A percentile compares a stretch with the other conserved stretches of the same genome.
These are phyloP conservation scores for Aspergillus jensenii DNA, from an alignment of 2,329 filamentous ascomycete genomes.

Conservation along the genomic window DNA sequence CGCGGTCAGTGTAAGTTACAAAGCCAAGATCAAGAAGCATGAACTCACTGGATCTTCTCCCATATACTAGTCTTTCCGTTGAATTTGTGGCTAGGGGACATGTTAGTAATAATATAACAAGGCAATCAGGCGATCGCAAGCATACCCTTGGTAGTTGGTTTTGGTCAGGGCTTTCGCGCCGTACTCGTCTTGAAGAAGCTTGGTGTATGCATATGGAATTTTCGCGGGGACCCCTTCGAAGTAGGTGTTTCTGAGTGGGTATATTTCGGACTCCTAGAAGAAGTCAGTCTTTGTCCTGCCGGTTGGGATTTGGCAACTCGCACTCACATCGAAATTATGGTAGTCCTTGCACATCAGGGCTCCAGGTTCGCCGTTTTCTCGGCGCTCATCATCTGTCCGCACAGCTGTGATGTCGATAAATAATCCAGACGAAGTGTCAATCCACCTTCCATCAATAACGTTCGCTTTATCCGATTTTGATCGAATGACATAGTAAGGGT, in stretches of 20 bases:
- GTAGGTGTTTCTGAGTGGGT: conserved; percentile 54
- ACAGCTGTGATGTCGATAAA: conserved; percentile 64
- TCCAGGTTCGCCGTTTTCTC: conserved; percentile 39
- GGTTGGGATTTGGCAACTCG: background rate
- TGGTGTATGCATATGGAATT: conserved; percentile 58
- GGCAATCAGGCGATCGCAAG: background rate
- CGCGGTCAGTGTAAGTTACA: background rate
- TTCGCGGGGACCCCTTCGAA: conserved; percentile 57
- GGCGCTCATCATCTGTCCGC: conserved; percentile 45
- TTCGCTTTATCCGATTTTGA: conserved; percentile 51
- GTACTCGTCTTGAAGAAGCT: conserved; percentile 57
- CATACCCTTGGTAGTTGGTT: conserved; percentile 45
- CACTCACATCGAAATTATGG: conserved; percentile 50
- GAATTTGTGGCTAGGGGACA: conserved; percentile 31
- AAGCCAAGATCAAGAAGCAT: background rate
- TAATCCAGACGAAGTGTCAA: conserved; percentile 58
- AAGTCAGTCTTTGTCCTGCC: conserved; percentile 3
- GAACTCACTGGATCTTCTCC: conserved; percentile 24
- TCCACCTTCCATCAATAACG: conserved; percentile 62
- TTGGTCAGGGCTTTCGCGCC: conserved; percentile 49
- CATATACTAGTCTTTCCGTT: conserved; percentile 32
- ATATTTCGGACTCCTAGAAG: conserved; percentile 51
- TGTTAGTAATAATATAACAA: background rate
- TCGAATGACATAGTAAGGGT: conserved; percentile 53
- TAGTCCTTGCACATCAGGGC: conserved; percentile 58